Percentiles rank a stretch among this genome's conserved stretches.
phyloP scores from a whole-genome alignment of 345 rosid species.

The Gossypium sturtianum region DNA sequence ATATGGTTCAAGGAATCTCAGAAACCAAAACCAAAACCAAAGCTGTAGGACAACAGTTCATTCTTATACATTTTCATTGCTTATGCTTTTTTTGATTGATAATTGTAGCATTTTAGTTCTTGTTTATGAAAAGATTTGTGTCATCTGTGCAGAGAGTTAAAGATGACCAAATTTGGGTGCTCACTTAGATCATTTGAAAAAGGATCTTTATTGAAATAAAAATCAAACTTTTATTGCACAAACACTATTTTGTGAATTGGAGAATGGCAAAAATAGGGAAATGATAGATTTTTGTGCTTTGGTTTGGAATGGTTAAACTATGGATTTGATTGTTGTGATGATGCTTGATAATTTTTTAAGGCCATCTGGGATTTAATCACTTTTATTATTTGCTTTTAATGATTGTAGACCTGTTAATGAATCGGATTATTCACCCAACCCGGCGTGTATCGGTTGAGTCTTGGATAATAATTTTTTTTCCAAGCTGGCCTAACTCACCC shows the following conservation, averaged over 20 bases:
- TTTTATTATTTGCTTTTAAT: background rate
- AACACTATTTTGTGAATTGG: background rate
- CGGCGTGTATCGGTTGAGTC: background rate
- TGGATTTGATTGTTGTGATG: background rate
- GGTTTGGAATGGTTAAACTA: background rate
- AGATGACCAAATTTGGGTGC: background rate
- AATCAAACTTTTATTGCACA: background rate
- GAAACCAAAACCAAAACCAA: conserved; percentile 43
- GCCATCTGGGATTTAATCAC: background rate
- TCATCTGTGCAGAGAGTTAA: background rate
- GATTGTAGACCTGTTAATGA: background rate
- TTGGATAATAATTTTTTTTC: background rate
- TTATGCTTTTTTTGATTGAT: background rate
- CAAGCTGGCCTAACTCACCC: too few relatives aligned
- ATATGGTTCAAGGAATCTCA: conserved; percentile 50
- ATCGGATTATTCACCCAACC: background rate
- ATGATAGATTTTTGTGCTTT: background rate
- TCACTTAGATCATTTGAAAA: background rate
- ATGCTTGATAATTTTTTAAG: too few relatives aligned
- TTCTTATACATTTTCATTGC: background rate
- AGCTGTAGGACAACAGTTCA: conserved; percentile 27
- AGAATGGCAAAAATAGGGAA: background rate
- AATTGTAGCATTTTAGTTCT: background rate
- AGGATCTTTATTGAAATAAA: background rate
- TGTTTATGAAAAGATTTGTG: background rate